phyloP scores from a whole-genome alignment of 2,329 filamentous ascomycete species.

The Beauveria australis region DNA sequence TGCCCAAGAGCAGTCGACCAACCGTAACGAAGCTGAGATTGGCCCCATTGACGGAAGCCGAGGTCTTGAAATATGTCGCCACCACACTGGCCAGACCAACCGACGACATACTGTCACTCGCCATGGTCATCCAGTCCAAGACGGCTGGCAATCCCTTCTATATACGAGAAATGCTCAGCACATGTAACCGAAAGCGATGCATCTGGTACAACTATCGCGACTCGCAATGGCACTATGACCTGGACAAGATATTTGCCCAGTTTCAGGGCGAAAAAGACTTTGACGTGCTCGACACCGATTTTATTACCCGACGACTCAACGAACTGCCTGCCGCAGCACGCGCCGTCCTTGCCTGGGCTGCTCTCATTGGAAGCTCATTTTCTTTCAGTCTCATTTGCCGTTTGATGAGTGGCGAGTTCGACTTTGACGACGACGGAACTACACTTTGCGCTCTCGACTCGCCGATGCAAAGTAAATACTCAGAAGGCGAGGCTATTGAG shows the following conservation, averaged over 20 bases:
- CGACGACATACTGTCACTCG: conserved; percentile 67
- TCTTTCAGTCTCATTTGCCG: conserved; percentile 74
- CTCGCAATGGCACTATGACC: conserved; percentile 73
- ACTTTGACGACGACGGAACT: conserved; percentile 45
- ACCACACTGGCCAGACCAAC: conserved; percentile 67
- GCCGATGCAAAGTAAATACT: conserved; percentile 30
- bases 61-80: conserved; percentile 76
- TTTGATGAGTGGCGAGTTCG: conserved; percentile 67
- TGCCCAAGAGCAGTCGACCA: conserved; percentile 38
- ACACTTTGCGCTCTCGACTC: conserved; percentile 20
- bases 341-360: conserved; percentile 77
- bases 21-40: conserved; percentile 64
- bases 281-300: conserved; percentile 72
- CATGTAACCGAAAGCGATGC: conserved; percentile 77
- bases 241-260: conserved; percentile 78
- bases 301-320: conserved; percentile 68
- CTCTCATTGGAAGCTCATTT: conserved; percentile 73
- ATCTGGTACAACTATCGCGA: conserved; percentile 86
- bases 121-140: conserved; percentile 81
- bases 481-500: conserved; percentile 60
- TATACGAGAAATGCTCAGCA: conserved; percentile 81
- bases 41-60: conserved; percentile 63
- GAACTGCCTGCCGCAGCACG: conserved; percentile 69
- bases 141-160: conserved; percentile 86
- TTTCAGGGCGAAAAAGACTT: conserved; percentile 74